phyloP scores from a whole-genome alignment of 2,329 filamentous ascomycete species.

The Talaromyces marneffei region DNA sequence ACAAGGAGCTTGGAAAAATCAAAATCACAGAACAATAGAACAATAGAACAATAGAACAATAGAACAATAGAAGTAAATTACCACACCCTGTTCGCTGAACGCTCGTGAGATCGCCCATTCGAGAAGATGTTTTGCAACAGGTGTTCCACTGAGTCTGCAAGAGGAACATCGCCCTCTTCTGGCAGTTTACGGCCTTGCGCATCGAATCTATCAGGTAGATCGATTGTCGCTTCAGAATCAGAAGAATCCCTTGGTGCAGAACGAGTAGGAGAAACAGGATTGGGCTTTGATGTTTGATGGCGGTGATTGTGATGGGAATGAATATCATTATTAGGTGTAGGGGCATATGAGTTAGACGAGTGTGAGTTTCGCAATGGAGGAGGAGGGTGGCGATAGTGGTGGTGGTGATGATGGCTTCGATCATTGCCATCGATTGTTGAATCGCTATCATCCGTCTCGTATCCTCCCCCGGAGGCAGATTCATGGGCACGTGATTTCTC shows the following conservation, averaged over 20 bases:
- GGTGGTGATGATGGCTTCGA: constrained; percentile 21
- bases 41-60: neutral
- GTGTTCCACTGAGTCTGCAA: constrained; percentile 32
- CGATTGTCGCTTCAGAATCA: constrained; percentile 41
- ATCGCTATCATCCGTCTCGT: constrained; percentile 41
- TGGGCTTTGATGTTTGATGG: constrained; percentile 3
- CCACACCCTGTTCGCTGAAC: neutral
- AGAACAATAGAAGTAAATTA: neutral
- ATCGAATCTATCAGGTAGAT: constrained; percentile 42
- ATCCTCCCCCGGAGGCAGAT: constrained; percentile 26
- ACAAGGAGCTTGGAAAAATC: neutral
- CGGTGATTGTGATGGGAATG: constrained; percentile 6
- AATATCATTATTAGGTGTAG: constrained; percentile 2
- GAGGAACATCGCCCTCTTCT: constrained; percentile 27
- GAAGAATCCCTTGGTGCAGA: constrained; percentile 17
- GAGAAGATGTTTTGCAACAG: constrained; percentile 22
- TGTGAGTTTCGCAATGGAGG: constrained; percentile 8
- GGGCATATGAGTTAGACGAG: constrained; percentile 13
- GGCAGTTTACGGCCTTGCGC: constrained; percentile 34
- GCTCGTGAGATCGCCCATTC: constrained; percentile 1
- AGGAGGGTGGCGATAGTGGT: constrained; percentile 17
- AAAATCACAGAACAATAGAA: neutral
- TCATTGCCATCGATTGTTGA: constrained; percentile 27
- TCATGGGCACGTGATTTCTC: neutral
- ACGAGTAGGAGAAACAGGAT: neutral